These are phyloP conservation scores for Hypholoma sublateritium DNA, from an alignment of 768 basidiomycete species.

Conservation along the genomic window DNA sequence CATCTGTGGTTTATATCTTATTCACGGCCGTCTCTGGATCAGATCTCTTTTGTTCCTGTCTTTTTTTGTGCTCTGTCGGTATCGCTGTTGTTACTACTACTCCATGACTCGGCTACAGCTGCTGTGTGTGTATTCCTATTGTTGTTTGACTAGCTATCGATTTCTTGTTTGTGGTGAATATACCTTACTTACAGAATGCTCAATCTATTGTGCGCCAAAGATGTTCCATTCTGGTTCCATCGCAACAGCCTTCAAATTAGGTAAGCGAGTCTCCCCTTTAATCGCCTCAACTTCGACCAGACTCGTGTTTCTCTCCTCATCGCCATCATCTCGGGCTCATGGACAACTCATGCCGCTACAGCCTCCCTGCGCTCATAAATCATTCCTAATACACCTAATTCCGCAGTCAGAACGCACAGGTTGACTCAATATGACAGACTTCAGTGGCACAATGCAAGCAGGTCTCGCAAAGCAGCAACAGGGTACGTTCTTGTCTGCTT, in stretches of 20 bases:
- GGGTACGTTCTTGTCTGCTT: background rate
- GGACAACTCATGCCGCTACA: constrained; percentile 23
- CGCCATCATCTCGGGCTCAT: constrained; percentile 9
- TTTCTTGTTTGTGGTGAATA: constrained; percentile 32
- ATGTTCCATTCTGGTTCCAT: no score
- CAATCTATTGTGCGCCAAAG: background rate
- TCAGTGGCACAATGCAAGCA: constrained; percentile 5
- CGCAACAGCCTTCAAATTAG: background rate
- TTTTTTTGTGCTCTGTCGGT: constrained; percentile 40
- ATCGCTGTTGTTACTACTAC: constrained; percentile 34
- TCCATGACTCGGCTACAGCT: constrained; percentile 21
- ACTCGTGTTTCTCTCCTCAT: constrained; percentile 7
- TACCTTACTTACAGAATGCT: constrained; percentile 8
- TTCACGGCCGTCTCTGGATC: constrained; percentile 21
- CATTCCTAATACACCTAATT: background rate
- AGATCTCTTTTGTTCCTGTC: constrained; percentile 13
- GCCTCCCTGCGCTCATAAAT: background rate
- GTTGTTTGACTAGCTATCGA: constrained; percentile 66
- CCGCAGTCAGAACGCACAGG: background rate
- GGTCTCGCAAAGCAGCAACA: constrained; percentile 9
- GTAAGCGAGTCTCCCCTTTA: constrained; percentile 2
- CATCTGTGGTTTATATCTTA: constrained; percentile 32
- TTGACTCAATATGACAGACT: background rate
- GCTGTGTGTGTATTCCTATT: constrained; percentile 33
- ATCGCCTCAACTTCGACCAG: background rate